A percentile compares a stretch with the other conserved stretches of the same genome.
Evolutionary conservation across 306 rosid species (phyloP).

Genomic region (Erythrophleum fordii): DNA sequence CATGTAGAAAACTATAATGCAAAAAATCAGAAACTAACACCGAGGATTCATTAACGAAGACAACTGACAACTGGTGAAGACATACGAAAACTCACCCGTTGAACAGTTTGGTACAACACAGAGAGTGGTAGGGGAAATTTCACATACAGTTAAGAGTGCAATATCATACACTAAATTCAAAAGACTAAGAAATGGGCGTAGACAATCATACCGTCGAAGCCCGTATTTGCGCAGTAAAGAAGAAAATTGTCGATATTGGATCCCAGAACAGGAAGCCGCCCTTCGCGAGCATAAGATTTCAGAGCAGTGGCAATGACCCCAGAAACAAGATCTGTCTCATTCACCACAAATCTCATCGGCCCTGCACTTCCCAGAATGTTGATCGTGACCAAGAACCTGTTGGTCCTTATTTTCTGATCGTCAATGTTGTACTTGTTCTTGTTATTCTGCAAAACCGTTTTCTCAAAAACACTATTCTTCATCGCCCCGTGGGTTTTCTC

Average conservation of each 20-base stretch:
- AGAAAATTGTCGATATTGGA: slow-evolving; percentile 47
- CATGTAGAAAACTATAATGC: background rate
- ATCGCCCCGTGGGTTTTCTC: background rate
- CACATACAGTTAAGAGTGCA: background rate
- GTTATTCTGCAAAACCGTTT: slow-evolving; percentile 36
- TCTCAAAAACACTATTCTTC: slow-evolving; percentile 42
- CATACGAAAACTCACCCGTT: background rate
- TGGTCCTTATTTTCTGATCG: background rate
- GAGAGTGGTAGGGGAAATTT: too few relatives aligned
- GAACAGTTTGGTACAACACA: slow-evolving; percentile 8
- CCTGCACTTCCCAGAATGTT: slow-evolving; percentile 72
- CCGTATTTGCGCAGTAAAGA: slow-evolving; percentile 54
- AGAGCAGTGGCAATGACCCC: slow-evolving; percentile 61
- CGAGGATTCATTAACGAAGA: background rate
- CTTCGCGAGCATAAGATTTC: slow-evolving; percentile 67
- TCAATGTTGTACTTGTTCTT: slow-evolving; percentile 32
- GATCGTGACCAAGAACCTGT: slow-evolving; percentile 63
- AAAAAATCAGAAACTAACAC: background rate
- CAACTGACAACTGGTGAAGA: too few relatives aligned
- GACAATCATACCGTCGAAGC: slow-evolving; percentile 58
- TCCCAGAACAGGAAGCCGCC: slow-evolving; percentile 65
- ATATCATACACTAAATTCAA: background rate
- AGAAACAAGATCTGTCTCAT: slow-evolving; percentile 53
- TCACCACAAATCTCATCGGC: slow-evolving; percentile 68
- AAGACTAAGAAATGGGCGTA: background rate